Conservation (phyloP, 305 asterid genomes). For the Euphrasia arctica region DNA sequence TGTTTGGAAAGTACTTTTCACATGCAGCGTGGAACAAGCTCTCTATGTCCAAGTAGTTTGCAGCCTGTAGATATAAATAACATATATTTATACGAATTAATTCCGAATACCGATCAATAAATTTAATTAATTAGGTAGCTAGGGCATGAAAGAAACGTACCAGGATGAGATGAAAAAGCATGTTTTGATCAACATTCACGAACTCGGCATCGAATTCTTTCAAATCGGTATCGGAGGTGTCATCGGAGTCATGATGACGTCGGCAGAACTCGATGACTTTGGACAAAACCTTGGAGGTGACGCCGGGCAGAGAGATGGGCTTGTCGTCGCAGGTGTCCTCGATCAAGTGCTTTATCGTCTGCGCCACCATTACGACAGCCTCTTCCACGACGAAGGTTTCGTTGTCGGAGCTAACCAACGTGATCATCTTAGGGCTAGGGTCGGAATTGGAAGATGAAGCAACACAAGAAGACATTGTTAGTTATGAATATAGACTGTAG, state of each 20-base stretch:
- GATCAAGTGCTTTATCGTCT: background rate
- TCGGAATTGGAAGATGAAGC: too few species aligned
- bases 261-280: conserved; percentile 1
- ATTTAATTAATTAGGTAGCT: background rate
- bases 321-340: background rate
- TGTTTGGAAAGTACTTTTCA: background rate
- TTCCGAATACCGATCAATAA: too few species aligned
- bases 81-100: too few species aligned
- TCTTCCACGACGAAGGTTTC: background rate
- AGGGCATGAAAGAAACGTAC: background rate
- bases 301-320: background rate
- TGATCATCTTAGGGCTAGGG: background rate
- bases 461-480: too few species aligned
- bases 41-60: conserved; percentile 4
- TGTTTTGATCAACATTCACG: background rate
- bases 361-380: background rate
- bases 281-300: background rate
- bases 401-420: background rate
- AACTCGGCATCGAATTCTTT: background rate
- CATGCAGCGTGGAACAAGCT: background rate
- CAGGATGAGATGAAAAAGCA: background rate
- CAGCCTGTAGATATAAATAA: conserved; percentile 1
- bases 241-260: background rate
- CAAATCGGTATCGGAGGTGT: background rate
- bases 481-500: too few species aligned